Percentiles rank a stretch among this genome's conserved stretches.
These are phyloP conservation scores for Infundibulicybe gibba DNA, from an alignment of 768 basidiomycete genomes.

Conservation along the genomic window DNA sequence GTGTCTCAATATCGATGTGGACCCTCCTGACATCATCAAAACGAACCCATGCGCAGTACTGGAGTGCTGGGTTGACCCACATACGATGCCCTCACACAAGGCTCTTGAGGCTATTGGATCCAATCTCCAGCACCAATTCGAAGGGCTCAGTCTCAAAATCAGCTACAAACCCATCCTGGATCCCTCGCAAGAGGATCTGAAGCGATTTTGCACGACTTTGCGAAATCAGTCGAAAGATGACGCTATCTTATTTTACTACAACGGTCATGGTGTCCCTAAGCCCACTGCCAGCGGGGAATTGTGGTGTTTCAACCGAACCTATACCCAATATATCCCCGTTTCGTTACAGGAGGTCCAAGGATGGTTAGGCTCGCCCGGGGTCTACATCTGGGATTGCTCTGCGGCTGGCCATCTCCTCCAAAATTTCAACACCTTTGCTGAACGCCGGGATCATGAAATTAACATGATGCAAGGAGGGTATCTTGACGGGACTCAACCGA, in stretches of 20 bases:
- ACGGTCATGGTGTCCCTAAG: slow-evolving; percentile 97
- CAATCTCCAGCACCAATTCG: slow-evolving; percentile 93
- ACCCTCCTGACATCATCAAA: slow-evolving; percentile 97
- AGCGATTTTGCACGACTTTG: slow-evolving; percentile 77
- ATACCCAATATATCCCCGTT: slow-evolving; percentile 98
- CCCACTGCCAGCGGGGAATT: slow-evolving; percentile 94
- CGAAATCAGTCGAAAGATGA: slow-evolving; percentile 92
- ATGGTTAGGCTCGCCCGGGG: slow-evolving; percentile 92
- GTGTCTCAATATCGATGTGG: slow-evolving; percentile 96
- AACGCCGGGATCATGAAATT: slow-evolving; percentile 68
- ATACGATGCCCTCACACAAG: slow-evolving; percentile 86
- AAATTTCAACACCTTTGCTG: slow-evolving; percentile 83
- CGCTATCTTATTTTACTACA: slow-evolving; percentile 94
- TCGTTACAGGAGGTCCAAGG: slow-evolving; percentile 90
- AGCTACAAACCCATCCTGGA: slow-evolving; percentile 93
- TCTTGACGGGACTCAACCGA: slow-evolving; percentile 60
- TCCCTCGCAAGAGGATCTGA: slow-evolving; percentile 91
- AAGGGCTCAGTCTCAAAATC: slow-evolving; percentile 91
- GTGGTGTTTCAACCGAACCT: slow-evolving; percentile 97
- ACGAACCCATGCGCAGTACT: slow-evolving; percentile 93
- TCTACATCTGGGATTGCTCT: slow-evolving; percentile 99
- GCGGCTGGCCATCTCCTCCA: slow-evolving; percentile 92
- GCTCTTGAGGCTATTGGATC: slow-evolving; percentile 92
- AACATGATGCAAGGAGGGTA: slow-evolving; percentile 56
- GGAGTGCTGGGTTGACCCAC: slow-evolving; percentile 98